Base-by-base conservation (phyloP, 805 yeast genomes). In the Hanseniaspora occidentalis region DNA sequence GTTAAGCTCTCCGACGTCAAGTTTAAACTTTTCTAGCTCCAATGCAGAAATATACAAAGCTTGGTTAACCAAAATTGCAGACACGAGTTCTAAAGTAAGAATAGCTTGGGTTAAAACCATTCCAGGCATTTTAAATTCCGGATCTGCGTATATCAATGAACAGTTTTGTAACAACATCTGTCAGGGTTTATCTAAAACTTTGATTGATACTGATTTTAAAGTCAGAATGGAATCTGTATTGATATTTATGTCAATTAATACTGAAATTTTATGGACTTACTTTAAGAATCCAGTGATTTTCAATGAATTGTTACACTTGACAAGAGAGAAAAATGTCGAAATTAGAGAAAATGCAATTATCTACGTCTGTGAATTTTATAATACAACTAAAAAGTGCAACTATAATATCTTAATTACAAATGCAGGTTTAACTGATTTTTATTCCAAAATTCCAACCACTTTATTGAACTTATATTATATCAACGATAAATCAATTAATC, bases 11-110 rank as follows among this genome's bases (percentile, higher is more conserved):
- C 55, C 64, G 10, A 58, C 59, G 8, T 67, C 78, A 1, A 66
- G 69, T 19, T 53, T 76, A 4, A 77, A 77, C 49, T 83, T 85
- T 54, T 66, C 70, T 10, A 57, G 69, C 1, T 64, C 67, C 0
- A 84, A 79, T 49, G 67, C 66, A 29, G 73, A 73, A 11, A 72
- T 81, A 1, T 85, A 79, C 73, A 54, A 61, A 13, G 70, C 67
- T 22, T 86, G 95, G 95, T 56, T 82, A 40, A 79, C 78, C 46
- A 81, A 86, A 47, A 71, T 80, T 4, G 64, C 79, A 9, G 96
- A 86, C 54, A 62, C 74, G 6, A 73, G 80, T 2, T 65, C 81
- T 0, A 53, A 52, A 2, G 88, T 85, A 2, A 65, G 96, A 40
- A 57, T 68, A 4, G 67, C 70, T 41, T 86, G 96, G 95, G 75